These are phyloP conservation scores for Metroxylon sagu DNA, from an alignment of 176 grass and related monocot species.

Conservation along the genomic window DNA sequence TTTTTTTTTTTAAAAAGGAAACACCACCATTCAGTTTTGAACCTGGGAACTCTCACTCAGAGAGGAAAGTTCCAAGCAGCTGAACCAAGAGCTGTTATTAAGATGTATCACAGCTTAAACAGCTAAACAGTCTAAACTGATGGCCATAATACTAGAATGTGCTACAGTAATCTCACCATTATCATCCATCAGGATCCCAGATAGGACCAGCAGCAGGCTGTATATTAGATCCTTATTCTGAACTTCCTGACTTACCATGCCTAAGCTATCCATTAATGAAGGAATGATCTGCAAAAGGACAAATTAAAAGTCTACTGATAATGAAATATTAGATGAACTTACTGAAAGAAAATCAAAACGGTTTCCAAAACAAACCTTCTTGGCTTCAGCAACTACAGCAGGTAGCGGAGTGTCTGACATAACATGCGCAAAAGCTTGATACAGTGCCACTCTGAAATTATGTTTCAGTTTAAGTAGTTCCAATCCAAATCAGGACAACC, in stretches of 20 bases:
- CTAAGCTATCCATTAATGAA: constrained; percentile 60
- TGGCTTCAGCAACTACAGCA: constrained; percentile 71
- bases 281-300: constrained; percentile 53
- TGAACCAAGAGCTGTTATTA: neutral
- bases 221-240: constrained; percentile 72
- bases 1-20: too few relatives aligned
- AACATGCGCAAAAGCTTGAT: constrained; percentile 76
- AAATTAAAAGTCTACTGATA: neutral
- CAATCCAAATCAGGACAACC: constrained; percentile 10
- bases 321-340: neutral
- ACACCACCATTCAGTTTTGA: too few relatives aligned
- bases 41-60: too few relatives aligned
- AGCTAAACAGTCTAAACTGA: neutral
- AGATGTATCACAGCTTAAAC: constrained; percentile 13
- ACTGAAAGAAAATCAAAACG: neutral
- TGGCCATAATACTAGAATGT: too few relatives aligned
- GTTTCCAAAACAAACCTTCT: constrained; percentile 33
- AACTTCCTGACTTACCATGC: constrained; percentile 40
- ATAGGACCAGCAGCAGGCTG: constrained; percentile 69
- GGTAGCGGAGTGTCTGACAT: constrained; percentile 77
- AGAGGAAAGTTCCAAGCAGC: too few relatives aligned
- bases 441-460: constrained; percentile 46
- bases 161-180: constrained; percentile 45
- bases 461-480: constrained; percentile 11
- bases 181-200: constrained; percentile 87